These are phyloP conservation scores for Eucalyptus dawsonii DNA, from an alignment of 345 rosid species.

Conservation along the genomic window DNA sequence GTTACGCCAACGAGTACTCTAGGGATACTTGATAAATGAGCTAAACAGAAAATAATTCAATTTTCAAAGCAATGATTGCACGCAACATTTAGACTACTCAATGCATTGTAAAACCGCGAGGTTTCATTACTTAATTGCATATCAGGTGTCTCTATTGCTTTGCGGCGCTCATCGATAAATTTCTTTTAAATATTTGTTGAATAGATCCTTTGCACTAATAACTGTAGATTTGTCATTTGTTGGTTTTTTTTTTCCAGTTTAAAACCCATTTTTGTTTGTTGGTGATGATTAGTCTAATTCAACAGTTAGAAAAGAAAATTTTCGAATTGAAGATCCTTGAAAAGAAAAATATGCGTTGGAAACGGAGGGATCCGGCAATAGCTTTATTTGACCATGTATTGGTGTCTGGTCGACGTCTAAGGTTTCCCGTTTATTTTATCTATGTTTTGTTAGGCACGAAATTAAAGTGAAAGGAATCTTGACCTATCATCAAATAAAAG, in stretches of 20 bases:
- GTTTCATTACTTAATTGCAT: background rate
- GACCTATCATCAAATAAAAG: background rate
- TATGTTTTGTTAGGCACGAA: background rate
- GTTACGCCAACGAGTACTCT: background rate
- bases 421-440: background rate
- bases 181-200: background rate
- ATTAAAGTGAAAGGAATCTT: background rate
- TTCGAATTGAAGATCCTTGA: background rate
- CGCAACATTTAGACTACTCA: rapidly evolving
- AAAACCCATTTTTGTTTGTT: background rate
- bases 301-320: background rate
- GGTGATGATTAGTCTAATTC: background rate
- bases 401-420: background rate
- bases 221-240: background rate
- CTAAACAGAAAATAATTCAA: background rate
- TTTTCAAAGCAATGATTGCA: background rate
- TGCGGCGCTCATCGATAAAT: background rate
- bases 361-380: background rate
- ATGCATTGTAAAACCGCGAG: background rate
- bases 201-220: background rate
- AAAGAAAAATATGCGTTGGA: background rate
- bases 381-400: background rate
- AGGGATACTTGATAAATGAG: background rate
- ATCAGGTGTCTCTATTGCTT: background rate
- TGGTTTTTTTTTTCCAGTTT: background rate